Conservation (phyloP, 495 filamentous ascomycete genomes). For the Aspergillus sclerotioniger region DNA sequence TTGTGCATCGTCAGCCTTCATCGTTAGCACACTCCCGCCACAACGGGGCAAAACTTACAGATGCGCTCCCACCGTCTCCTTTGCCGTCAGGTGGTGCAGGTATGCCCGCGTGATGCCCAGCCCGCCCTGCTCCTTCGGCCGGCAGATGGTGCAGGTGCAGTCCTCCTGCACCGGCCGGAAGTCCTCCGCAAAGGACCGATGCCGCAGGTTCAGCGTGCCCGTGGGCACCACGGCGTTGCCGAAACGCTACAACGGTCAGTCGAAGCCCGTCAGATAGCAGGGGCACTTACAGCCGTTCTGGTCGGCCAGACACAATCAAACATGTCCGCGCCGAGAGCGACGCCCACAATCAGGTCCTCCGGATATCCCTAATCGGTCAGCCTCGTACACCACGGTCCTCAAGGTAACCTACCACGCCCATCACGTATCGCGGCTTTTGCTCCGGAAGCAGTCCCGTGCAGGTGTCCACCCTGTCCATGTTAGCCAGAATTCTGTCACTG, state of each 20-base stretch:
- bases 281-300: slow-evolving; percentile 66
- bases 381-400: neutral
- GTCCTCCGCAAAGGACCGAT: slow-evolving; percentile 71
- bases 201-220: slow-evolving; percentile 80
- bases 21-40: slow-evolving; percentile 15
- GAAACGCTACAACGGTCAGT: slow-evolving; percentile 57
- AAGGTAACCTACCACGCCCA: slow-evolving; percentile 72
- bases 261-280: neutral
- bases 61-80: slow-evolving; percentile 95
- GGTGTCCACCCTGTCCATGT: slow-evolving; percentile 62
- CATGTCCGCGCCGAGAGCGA: slow-evolving; percentile 96
- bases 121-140: slow-evolving; percentile 62
- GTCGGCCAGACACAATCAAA: slow-evolving; percentile 99
- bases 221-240: slow-evolving; percentile 84
- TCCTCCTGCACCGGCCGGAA: slow-evolving; percentile 78
- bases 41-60: slow-evolving; percentile 43
- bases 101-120: slow-evolving; percentile 86
- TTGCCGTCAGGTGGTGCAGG: slow-evolving; percentile 85
- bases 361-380: slow-evolving; percentile 68
- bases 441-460: slow-evolving; percentile 86
- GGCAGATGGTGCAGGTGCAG: slow-evolving; percentile 78
- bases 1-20: slow-evolving; percentile 85
- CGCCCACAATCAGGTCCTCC: slow-evolving; percentile 87
- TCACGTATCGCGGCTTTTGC: slow-evolving; percentile 91
- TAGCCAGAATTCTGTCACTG: slow-evolving; percentile 7